Conservation (phyloP, 1,139 yeast genomes). For the Candida tunisiensis region DNA sequence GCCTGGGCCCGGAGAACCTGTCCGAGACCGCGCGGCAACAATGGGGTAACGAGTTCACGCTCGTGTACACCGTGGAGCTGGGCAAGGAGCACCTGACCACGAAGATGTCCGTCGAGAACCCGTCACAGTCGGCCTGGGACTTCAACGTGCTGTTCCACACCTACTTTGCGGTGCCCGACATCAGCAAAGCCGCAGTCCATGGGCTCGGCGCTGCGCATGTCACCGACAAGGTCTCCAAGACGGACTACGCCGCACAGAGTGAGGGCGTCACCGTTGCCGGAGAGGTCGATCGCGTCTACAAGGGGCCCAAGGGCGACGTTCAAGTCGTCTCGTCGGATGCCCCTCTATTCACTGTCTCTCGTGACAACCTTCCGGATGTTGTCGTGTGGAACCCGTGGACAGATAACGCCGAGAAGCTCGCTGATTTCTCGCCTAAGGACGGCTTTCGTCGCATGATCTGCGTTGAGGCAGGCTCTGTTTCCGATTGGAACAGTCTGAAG, state of each 20-base stretch:
- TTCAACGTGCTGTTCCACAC: conserved; percentile 95
- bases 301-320: conserved; percentile 32
- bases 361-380: conserved; percentile 62
- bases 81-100: conserved; percentile 39
- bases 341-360: conserved; percentile 43
- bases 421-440: conserved; percentile 69
- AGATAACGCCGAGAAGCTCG: conserved; percentile 62
- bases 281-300: conserved; percentile 77
- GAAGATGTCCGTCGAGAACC: conserved; percentile 56
- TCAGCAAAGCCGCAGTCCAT: conserved; percentile 58
- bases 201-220: conserved; percentile 60
- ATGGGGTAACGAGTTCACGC: conserved; percentile 63
- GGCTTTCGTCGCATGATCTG: conserved; percentile 85
- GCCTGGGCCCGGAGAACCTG: conserved; percentile 71
- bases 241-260: conserved; percentile 42
- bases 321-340: conserved; percentile 51
- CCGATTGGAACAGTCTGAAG: conserved; percentile 39
- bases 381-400: conserved; percentile 99
- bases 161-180: conserved; percentile 60
- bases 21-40: conserved; percentile 33
- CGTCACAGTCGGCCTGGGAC: conserved; percentile 44
- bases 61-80: conserved; percentile 52
- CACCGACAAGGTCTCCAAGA: conserved; percentile 55
- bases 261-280: conserved; percentile 58
- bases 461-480: conserved; percentile 84